Conservation (phyloP, 2,329 filamentous ascomycete genomes). For the Aspergillus sp. region DNA sequence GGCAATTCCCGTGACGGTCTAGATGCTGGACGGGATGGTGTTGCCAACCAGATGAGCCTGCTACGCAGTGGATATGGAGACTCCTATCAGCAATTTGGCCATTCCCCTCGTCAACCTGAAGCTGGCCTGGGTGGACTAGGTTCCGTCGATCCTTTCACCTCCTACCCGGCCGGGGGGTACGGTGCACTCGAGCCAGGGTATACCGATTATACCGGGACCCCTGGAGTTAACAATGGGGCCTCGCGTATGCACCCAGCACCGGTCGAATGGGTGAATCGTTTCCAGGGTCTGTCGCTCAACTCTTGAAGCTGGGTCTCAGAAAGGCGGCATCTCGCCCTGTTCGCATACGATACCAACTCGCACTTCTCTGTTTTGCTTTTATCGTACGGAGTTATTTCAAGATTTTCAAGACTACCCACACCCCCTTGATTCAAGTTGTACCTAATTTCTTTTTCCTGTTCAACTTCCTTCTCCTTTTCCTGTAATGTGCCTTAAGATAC, state of each 20-base stretch:
- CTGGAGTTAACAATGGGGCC: constrained; percentile 35
- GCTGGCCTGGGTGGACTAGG: constrained; percentile 29
- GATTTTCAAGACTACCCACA: constrained; percentile 6
- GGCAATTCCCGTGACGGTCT: constrained; percentile 29
- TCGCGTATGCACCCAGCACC: constrained; percentile 35
- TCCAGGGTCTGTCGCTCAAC: constrained; percentile 73
- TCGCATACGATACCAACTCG: background rate
- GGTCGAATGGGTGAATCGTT: constrained; percentile 62
- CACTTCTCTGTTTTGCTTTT: background rate
- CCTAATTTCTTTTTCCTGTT: constrained; percentile 7
- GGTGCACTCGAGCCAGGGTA: constrained; percentile 41
- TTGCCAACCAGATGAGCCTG: constrained; percentile 28
- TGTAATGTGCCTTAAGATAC: constrained; percentile 16
- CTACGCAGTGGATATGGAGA: constrained; percentile 38
- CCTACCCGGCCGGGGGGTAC: constrained; percentile 32
- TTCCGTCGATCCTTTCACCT: constrained; percentile 36
- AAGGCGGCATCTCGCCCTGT: background rate
- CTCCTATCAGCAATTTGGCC: constrained; percentile 37
- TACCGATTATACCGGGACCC: constrained; percentile 30
- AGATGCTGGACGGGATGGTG: constrained; percentile 30
- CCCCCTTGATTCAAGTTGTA: constrained; percentile 12
- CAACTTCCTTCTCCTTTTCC: constrained; percentile 4
- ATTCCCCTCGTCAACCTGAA: constrained; percentile 33
- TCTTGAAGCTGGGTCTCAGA: constrained; percentile 36
- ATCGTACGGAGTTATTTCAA: background rate